Evolutionary conservation across 208 protist species (phyloP), one percentile per base, ranked within the genome.

Genomic region (Wallacemonas sp.): DNA sequence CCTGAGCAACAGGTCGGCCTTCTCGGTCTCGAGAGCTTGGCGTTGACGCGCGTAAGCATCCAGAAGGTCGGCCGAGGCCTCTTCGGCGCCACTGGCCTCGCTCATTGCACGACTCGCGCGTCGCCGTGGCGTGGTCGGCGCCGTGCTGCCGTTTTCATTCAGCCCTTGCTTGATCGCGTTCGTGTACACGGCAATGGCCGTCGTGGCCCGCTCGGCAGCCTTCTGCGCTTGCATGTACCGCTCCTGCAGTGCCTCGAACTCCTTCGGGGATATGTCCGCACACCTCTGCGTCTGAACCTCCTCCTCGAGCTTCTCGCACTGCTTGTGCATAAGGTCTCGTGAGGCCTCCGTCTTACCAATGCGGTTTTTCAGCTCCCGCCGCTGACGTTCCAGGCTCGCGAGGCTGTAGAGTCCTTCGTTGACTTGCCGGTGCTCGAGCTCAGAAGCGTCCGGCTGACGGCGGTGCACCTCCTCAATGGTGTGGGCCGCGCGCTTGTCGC

Each of bases 381-480:
- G 38, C n/a, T 82, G 77, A 34, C 58, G 60, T 30, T 89, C 69
- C 37, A 90, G 63, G 12, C 55, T 62, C 9, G 72, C 69, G 52
- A 71, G 83, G 59, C 61, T 76, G 68, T 92, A 95, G 42, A 91
- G 78, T 24, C 71, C 78, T 22, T 95, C 89, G 33, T 83, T 83
- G 0, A 84, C 55, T 63, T 91, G 78, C 10, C 82, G 70, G n/a
- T 76, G 52, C 54, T 76, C 36, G 44, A 83, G 48, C 55, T 91
- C 78, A 3, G 64, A 62, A 4, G 44, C 22, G 0, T 74, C 36
- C 0, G 81, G 71, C 60, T 78, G 76, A 10, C 68, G 37, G 10
- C 79, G 78, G 38, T 81, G 55, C 3, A 83, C 66, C 58, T 81
- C 76, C 37, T 88, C 64, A 44, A 91, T 82, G 9, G 79, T 78